These are phyloP conservation scores for Botrytis porri DNA, from an alignment of 2,329 filamentous ascomycete genomes.

Conservation along the genomic window DNA sequence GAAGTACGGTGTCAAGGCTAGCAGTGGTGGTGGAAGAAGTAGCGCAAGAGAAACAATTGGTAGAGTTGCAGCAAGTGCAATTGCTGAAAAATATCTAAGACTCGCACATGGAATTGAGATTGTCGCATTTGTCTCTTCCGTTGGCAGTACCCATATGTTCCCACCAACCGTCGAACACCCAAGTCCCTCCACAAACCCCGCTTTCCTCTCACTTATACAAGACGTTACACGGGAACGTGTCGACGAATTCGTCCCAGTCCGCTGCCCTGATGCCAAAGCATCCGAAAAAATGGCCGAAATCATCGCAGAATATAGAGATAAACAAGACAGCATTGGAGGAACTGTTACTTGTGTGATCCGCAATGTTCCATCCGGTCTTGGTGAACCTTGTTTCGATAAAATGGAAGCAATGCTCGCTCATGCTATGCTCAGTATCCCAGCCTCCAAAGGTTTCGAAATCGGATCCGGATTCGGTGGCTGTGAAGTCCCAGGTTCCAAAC, in stretches of 20 bases:
- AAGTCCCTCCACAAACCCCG: slow-evolving; percentile 69
- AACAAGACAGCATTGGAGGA: slow-evolving; percentile 85
- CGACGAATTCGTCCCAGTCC: slow-evolving; percentile 79
- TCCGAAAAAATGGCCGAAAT: slow-evolving; percentile 71
- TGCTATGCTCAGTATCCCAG: slow-evolving; percentile 92
- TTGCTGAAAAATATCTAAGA: slow-evolving; percentile 87
- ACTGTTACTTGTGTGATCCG: slow-evolving; percentile 92
- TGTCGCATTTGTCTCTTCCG: slow-evolving; percentile 82
- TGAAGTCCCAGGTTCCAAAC: slow-evolving; percentile 79
- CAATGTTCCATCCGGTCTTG: slow-evolving; percentile 79
- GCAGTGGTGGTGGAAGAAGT: slow-evolving; percentile 82
- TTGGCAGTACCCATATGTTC: slow-evolving; percentile 77
- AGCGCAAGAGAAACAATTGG: slow-evolving; percentile 95
- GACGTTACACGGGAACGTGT: slow-evolving; percentile 72
- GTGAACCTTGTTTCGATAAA: slow-evolving; percentile 95
- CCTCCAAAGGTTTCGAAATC: slow-evolving; percentile 93
- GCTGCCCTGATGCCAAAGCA: slow-evolving; percentile 71
- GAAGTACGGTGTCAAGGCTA: slow-evolving; percentile 94
- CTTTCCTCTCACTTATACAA: slow-evolving; percentile 71
- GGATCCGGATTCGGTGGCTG: slow-evolving; percentile 89
- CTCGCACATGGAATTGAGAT: slow-evolving; percentile 85
- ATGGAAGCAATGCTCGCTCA: slow-evolving; percentile 88
- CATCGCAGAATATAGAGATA: slow-evolving; percentile 75
- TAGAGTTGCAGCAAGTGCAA: slow-evolving; percentile 84
- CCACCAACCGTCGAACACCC: slow-evolving; percentile 67